Percentiles rank a stretch among this genome's conserved stretches.
phyloP scores from a whole-genome alignment of 768 basidiomycete species.

The Leccinellum rugosiceps region DNA sequence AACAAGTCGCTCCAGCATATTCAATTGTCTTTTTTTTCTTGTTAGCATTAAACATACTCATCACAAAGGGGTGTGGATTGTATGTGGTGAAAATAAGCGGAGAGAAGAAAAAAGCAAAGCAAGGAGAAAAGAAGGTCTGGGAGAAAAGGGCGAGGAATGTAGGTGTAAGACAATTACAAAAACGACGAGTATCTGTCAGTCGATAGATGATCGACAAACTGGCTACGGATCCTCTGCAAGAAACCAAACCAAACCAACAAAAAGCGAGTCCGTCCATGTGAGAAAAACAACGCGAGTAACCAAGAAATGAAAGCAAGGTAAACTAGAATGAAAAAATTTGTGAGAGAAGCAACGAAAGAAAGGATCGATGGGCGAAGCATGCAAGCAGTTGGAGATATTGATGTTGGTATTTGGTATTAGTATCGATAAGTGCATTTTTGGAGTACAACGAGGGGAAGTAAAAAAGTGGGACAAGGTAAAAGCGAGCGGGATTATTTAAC shows the following conservation, averaged over 20 bases:
- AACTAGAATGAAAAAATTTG: not conserved
- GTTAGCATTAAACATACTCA: too few relatives aligned
- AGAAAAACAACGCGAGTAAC: slow-evolving; percentile 1
- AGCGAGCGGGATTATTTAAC: not conserved
- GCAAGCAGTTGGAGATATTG: not conserved
- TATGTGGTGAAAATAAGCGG: too few relatives aligned
- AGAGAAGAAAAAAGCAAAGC: too few relatives aligned
- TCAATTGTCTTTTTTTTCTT: not conserved
- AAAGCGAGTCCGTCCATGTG: slow-evolving; percentile 1
- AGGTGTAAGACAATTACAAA: not conserved
- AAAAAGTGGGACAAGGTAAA: not conserved
- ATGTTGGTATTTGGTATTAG: not conserved
- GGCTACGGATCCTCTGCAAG: slow-evolving; percentile 19
- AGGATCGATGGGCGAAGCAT: slow-evolving; percentile 8
- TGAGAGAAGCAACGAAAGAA: not conserved
- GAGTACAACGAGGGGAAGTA: slow-evolving; percentile 14
- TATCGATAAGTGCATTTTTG: slow-evolving; percentile 10
- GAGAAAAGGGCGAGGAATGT: not conserved
- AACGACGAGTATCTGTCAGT: not conserved
- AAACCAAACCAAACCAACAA: not conserved
- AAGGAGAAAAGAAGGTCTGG: too few relatives aligned
- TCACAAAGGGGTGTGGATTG: too few relatives aligned
- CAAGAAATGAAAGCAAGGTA: not conserved
- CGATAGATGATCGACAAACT: not conserved
- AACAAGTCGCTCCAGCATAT: not conserved